phyloP scores from a whole-genome alignment of 2,329 filamentous ascomycete species.

The Claviceps capensis region DNA sequence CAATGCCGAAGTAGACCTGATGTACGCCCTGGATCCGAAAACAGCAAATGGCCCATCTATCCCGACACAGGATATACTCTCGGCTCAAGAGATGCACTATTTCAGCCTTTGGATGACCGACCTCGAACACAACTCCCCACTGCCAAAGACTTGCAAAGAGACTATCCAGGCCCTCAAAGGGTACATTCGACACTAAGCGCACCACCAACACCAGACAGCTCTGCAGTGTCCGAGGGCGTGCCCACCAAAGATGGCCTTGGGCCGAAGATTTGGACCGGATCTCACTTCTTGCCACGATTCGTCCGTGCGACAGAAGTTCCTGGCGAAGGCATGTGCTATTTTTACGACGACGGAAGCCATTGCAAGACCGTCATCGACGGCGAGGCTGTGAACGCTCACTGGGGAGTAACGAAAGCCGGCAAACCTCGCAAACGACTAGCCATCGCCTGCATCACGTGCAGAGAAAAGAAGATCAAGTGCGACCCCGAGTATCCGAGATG shows the following conservation, averaged over 20 bases:
- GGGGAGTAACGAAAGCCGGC: conserved; percentile 88
- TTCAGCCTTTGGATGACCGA: conserved; percentile 20
- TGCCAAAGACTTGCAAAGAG: conserved; percentile 17
- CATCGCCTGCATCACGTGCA: conserved; percentile 83
- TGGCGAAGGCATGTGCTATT: conserved; percentile 69
- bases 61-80: conserved; percentile 31
- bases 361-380: conserved; percentile 77
- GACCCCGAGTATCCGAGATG: conserved; percentile 80
- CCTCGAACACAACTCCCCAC: conserved; percentile 24
- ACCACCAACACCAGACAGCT: conserved; percentile 16
- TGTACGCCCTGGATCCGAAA: conserved; percentile 22
- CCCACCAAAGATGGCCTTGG: conserved; percentile 46
- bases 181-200: conserved; percentile 14
- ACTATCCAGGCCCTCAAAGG: conserved; percentile 15
- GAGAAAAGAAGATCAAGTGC: conserved; percentile 97
- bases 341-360: conserved; percentile 74
- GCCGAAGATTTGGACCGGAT: conserved; percentile 57
- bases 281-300: conserved; percentile 53
- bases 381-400: conserved; percentile 76
- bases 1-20: conserved; percentile 22
- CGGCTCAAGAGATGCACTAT: conserved; percentile 25
- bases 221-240: conserved; percentile 25
- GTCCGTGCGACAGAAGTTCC: conserved; percentile 52
- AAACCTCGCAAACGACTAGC: conserved; percentile 85
- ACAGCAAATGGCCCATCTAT: conserved; percentile 23